Evolutionary conservation across 2,329 filamentous ascomycete species (phyloP).

Genomic region (Annulohypoxylon truncatum): DNA sequence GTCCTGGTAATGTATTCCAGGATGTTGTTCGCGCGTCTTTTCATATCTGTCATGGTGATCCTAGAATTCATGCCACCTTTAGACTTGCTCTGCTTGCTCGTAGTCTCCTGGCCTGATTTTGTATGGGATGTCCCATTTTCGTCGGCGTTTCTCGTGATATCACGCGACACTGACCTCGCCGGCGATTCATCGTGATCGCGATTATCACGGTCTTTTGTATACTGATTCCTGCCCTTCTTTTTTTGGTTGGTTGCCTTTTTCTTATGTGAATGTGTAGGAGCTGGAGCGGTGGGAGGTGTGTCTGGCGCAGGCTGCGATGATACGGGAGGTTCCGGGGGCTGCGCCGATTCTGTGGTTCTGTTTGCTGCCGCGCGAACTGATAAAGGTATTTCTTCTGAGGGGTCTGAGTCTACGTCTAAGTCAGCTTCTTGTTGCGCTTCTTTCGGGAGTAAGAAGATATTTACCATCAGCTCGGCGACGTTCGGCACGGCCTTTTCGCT

Average conservation of each 20-base stretch:
- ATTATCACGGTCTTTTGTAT: slow-evolving; percentile 78
- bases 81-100: slow-evolving; percentile 66
- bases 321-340: slow-evolving; percentile 57
- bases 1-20: slow-evolving; percentile 91
- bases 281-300: slow-evolving; percentile 57
- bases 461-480: slow-evolving; percentile 84
- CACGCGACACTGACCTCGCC: slow-evolving; percentile 63
- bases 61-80: slow-evolving; percentile 71
- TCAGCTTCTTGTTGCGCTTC: slow-evolving; percentile 50
- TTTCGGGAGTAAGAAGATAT: slow-evolving; percentile 34
- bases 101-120: slow-evolving; percentile 51
- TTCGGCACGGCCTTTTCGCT: slow-evolving; percentile 85
- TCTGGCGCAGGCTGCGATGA: slow-evolving; percentile 61
- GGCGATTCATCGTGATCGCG: slow-evolving; percentile 67
- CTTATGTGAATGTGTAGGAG: slow-evolving; percentile 64
- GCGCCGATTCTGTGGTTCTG: slow-evolving; percentile 49
- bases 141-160: slow-evolving; percentile 61
- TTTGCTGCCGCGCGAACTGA: slow-evolving; percentile 56
- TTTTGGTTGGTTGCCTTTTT: slow-evolving; percentile 71
- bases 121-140: slow-evolving; percentile 53
- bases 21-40: slow-evolving; percentile 83
- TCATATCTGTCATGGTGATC: slow-evolving; percentile 89
- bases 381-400: slow-evolving; percentile 73
- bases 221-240: slow-evolving; percentile 81
- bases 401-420: slow-evolving; percentile 72